Evolutionary conservation across 768 basidiomycete species (phyloP), one percentile per base, ranked within the genome.

Genomic region (Hericium erinaceus): DNA sequence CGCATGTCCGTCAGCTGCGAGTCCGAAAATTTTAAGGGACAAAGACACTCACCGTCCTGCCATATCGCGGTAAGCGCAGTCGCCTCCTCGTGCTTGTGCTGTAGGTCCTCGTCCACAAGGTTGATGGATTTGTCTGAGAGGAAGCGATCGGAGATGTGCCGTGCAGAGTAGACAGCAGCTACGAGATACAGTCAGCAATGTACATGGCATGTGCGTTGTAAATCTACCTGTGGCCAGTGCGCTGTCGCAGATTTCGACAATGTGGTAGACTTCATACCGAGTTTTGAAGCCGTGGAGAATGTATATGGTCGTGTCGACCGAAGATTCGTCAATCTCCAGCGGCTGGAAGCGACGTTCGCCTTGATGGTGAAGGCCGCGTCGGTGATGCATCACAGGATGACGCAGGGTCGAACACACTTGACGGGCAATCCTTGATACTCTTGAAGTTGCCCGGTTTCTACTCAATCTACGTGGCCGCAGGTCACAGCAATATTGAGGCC

Each of bases 71-170:
- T 81, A 60, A 92, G 68, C 38, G 78, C 68, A 22, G 75, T 74
- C 0, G 87, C 89, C 60, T 88, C 80, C 39, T 77, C 74, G 44
- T 83, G 80, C 68, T 85, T 93, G 48, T 63, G 61, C 52, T 76
- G 69, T 39, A 94, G 72, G 54, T 85, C 77, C 11, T 98, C 95
- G 69, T 98, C 95, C 0, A 98, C 83, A 2, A 97, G 78, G 68
- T 95, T 91, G 46, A 92, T 90, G 10, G 90, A 87, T 67, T 95
- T 95, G 72, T 97, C 93, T 0, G 93, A 93, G 1, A 95, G 77
- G 68, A 82, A 94, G 3, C 92, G 80, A 68, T 92, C 89, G 0
- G 90, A 85, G 61, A 95, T 85, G 65, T 95, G 94, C 16, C 91
- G 80, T 22, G 90, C 83, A 6, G 82, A 76, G 62, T 95, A 94